Conservation (phyloP, 2,329 filamentous ascomycete genomes). For the Bipolaris oryzae region DNA sequence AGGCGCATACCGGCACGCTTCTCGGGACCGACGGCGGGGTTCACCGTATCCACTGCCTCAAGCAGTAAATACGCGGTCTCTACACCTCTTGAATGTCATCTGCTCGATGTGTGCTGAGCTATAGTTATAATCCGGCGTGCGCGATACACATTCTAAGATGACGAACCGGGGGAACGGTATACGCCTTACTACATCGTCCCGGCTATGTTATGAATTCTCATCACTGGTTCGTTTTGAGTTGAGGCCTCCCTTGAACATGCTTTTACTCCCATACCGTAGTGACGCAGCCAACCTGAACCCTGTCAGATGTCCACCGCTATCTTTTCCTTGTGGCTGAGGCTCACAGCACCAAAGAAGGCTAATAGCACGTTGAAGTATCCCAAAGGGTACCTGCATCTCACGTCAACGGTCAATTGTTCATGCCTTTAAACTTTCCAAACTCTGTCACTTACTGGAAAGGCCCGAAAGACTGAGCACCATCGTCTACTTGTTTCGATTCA, state of each 20-base stretch:
- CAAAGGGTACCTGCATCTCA: constrained; percentile 20
- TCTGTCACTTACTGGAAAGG: background rate
- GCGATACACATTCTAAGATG: constrained; percentile 10
- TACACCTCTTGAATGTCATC: constrained; percentile 5
- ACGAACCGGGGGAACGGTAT: background rate
- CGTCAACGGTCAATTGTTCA: constrained; percentile 8
- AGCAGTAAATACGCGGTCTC: constrained; percentile 1
- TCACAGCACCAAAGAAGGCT: constrained; percentile 12
- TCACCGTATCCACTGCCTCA: constrained; percentile 4
- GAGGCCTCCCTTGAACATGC: constrained; percentile 1
- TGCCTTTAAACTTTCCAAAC: constrained; percentile 1
- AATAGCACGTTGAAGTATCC: constrained; percentile 4
- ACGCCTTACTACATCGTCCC: background rate
- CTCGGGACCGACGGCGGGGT: constrained; percentile 3
- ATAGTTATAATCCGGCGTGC: constrained; percentile 8
- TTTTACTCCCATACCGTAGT: background rate
- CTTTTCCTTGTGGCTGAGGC: constrained; percentile 18
- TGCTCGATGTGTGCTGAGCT: constrained; percentile 10
- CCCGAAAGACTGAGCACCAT: constrained; percentile 9
- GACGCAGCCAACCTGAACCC: constrained; percentile 1
- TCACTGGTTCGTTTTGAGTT: constrained; percentile 12
- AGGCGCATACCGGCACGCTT: constrained; percentile 1
- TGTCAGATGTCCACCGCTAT: constrained; percentile 3
- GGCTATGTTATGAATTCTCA: constrained; percentile 5
- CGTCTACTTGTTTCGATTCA: background rate